Evolutionary conservation across 129 eudicot species (phyloP).

Genomic region (Artemisia annua): DNA sequence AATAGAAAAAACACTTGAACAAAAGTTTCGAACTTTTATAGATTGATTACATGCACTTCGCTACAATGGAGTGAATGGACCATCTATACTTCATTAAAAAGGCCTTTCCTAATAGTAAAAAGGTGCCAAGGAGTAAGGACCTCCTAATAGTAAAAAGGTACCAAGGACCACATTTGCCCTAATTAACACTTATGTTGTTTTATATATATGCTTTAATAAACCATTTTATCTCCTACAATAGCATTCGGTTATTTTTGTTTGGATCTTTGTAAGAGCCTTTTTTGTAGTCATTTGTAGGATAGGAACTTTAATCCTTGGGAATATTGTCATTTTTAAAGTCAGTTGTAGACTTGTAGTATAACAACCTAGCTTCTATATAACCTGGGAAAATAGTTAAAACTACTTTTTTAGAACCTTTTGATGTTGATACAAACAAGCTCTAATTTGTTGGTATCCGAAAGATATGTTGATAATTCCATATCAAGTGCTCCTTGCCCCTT

Average conservation of each 20-base stretch:
- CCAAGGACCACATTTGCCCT: slow-evolving; percentile 1
- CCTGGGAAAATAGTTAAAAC: too few species aligned
- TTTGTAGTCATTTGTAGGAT: too few species aligned
- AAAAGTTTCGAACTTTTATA: too few species aligned
- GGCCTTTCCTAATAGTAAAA: not conserved
- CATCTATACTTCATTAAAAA: not conserved
- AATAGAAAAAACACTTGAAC: too few species aligned
- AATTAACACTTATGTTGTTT: too few species aligned
- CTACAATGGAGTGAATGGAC: not conserved
- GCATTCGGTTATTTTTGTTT: not conserved
- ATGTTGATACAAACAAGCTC: too few species aligned
- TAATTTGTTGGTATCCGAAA: not conserved
- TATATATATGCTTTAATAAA: not conserved
- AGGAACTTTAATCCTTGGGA: too few species aligned
- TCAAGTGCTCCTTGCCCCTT: not conserved
- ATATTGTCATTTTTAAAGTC: too few species aligned
- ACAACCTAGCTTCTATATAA: too few species aligned
- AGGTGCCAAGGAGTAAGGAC: too few species aligned
- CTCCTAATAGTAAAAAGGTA: not conserved
- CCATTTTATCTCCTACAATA: not conserved
- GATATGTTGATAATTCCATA: not conserved
- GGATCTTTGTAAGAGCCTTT: not conserved
- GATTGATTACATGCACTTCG: not conserved
- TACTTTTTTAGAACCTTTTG: too few species aligned
- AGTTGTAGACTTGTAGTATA: too few species aligned